These are phyloP conservation scores for Quercus alba DNA, from an alignment of 306 rosid genomes.

Conservation along the genomic window DNA sequence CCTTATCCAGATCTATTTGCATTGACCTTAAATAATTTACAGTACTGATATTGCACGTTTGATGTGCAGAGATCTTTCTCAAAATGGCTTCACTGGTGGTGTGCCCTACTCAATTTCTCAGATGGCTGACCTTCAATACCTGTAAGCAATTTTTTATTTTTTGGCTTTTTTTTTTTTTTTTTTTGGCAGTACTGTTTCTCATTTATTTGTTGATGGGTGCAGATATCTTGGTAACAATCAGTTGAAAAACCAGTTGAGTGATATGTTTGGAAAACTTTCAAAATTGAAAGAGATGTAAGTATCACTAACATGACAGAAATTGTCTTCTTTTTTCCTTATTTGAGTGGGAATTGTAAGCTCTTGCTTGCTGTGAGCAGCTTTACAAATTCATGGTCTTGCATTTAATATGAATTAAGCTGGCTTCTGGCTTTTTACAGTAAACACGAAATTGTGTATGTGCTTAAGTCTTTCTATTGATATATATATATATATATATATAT, in stretches of 20 bases:
- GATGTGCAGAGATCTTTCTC: conserved; percentile 75
- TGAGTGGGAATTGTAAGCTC: not conserved
- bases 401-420: conserved; percentile 13
- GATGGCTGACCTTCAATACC: conserved; percentile 50
- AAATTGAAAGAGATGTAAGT: conserved; percentile 78
- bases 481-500: too few species aligned
- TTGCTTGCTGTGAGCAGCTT: not conserved
- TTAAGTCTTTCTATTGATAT: not conserved
- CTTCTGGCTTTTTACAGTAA: not conserved
- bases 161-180: not conserved
- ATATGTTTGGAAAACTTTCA: conserved; percentile 61
- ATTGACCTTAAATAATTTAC: conserved; percentile 5
- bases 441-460: not conserved
- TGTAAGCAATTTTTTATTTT: conserved; percentile 43
- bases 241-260: conserved; percentile 72
- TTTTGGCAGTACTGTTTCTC: conserved; percentile 7
- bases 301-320: not conserved
- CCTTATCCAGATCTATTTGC: not conserved
- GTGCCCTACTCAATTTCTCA: conserved; percentile 77
- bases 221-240: conserved; percentile 73
- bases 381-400: not conserved
- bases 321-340: not conserved
- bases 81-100: conserved; percentile 55
- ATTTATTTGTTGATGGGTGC: conserved; percentile 28
- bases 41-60: conserved; percentile 16